Base-by-base conservation (phyloP, 78 protist species). In the Corallochytrium limacisporum region DNA sequence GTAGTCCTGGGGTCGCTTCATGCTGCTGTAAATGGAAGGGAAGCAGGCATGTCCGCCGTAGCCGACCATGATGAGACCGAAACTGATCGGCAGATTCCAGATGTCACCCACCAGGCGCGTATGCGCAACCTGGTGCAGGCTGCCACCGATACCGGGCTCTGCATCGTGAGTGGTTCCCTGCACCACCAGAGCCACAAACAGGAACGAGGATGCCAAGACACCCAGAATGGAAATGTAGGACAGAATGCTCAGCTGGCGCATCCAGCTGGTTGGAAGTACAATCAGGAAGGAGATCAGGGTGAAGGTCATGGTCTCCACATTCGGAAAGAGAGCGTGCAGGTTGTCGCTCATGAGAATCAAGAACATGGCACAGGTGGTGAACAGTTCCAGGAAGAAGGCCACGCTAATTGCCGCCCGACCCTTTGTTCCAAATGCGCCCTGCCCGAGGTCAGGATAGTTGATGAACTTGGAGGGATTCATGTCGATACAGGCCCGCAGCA, bases 281-380 rank as follows among this genome's bases (percentile, higher is more conserved):
- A 57, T 57, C 13, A 28, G 15, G 8, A 20, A 12, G 26, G 42
- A 18, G 32, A 57, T 32, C 13, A 57, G 40, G 13, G 33, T 13
- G 33, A 10, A 24, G 16, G 26, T 33, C 63, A 33, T 33, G 12
- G 26, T 10, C 42, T 57, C 48, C 38, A 20, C 26, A 28, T 18
- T 20, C 31, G 63, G 63, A 1, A 57, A 57, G 12, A 57, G 42
- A 24, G 33, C 42, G 18, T 33, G 38, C 13, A 57, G 63, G 32
- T 57, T 57, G 42, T 57, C 63, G 26, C 44, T 39, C 8, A 39
- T 39, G 15, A 57, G 32, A 24, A 57, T 57, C 10, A 57, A n/a
- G 63, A 33, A 57, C 63, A 57, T 57, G 26, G 33, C 63, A 57
- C 40, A 57, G 42, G 63, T 39, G 33, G 63, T 57, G 18, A 57